A percentile compares a stretch with the other conserved stretches of the same genome.
Conservation (phyloP, 179 eudicot genomes). For the Pouteria campechiana region DNA sequence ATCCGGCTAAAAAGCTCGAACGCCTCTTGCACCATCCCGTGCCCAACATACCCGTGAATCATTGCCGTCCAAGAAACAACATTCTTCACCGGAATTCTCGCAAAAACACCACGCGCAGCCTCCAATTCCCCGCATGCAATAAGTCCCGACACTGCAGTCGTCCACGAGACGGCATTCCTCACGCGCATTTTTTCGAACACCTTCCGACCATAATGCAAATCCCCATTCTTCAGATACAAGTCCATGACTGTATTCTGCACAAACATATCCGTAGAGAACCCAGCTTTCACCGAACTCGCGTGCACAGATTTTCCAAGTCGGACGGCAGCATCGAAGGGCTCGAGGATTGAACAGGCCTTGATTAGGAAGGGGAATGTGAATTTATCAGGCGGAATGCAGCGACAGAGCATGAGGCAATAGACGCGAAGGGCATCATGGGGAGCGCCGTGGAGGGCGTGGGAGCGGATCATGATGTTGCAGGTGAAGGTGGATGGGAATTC, state of each 20-base stretch:
- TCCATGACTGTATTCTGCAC: constrained; percentile 49
- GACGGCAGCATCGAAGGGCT: no score
- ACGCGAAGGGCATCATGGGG: constrained; percentile 18
- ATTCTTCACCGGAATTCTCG: constrained; percentile 39
- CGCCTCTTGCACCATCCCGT: constrained; percentile 30
- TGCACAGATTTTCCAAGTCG: constrained; percentile 39
- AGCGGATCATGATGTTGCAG: constrained; percentile 51
- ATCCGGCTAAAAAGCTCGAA: constrained; percentile 44
- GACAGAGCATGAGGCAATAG: constrained; percentile 30
- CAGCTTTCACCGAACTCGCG: constrained; percentile 33
- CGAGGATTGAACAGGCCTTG: constrained; percentile 34
- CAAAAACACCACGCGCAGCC: constrained; percentile 32
- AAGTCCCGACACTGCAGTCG: constrained; percentile 47
- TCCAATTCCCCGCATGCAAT: constrained; percentile 30
- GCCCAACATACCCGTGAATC: constrained; percentile 44
- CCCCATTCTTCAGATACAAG: constrained; percentile 43
- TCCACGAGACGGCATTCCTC: constrained; percentile 55
- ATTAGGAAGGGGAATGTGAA: constrained; percentile 52
- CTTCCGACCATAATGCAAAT: constrained; percentile 21
- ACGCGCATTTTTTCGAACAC: constrained; percentile 53
- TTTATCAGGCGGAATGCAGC: constrained; percentile 40
- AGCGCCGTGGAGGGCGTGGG: constrained; percentile 17
- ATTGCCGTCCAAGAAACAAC: constrained; percentile 65
- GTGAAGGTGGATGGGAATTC: constrained; percentile 24
- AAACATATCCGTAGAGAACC: constrained; percentile 31